Evolutionary conservation across 306 rosid genomes (phyloP).

Genomic region (Dalbergia oliveri): DNA sequence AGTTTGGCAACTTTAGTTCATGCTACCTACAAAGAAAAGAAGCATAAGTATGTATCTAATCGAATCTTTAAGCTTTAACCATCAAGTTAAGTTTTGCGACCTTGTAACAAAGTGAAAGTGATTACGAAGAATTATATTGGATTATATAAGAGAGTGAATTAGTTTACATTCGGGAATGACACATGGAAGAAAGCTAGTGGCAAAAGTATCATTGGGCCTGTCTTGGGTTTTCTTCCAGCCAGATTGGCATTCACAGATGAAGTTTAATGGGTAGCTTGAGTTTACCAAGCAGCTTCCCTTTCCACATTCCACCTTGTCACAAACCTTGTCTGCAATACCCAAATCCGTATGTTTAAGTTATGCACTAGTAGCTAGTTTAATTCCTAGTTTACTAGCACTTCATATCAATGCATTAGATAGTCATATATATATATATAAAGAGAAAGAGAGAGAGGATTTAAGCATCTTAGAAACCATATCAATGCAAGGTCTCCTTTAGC

Average conservation of each 20-base stretch:
- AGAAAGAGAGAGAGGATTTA: neutral
- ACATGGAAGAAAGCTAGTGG: slow-evolving; percentile 65
- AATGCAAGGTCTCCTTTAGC: neutral
- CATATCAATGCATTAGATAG: neutral
- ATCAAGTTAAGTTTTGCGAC: too few species aligned
- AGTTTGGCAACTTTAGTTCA: neutral
- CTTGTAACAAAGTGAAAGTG: too few species aligned
- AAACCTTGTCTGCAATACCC: slow-evolving; percentile 44
- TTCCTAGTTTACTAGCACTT: too few species aligned
- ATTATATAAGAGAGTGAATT: too few species aligned
- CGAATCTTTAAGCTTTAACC: too few species aligned
- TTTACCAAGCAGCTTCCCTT: slow-evolving; percentile 56
- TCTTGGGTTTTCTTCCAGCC: slow-evolving; percentile 67
- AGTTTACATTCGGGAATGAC: slow-evolving; percentile 68
- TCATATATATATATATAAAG: neutral
- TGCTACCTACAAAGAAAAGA: neutral
- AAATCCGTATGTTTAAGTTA: too few species aligned
- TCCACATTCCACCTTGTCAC: slow-evolving; percentile 69
- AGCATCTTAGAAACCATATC: slow-evolving; percentile 2
- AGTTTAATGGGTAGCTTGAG: slow-evolving; percentile 33
- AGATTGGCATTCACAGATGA: slow-evolving; percentile 57
- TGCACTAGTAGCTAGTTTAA: too few species aligned
- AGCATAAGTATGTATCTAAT: too few species aligned
- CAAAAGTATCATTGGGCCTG: slow-evolving; percentile 27
- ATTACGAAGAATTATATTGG: too few species aligned